Percentiles rank a stretch among this genome's conserved stretches.
These are phyloP conservation scores for Penicillium sp. DNA, from an alignment of 2,329 filamentous ascomycete genomes.

Conservation along the genomic window DNA sequence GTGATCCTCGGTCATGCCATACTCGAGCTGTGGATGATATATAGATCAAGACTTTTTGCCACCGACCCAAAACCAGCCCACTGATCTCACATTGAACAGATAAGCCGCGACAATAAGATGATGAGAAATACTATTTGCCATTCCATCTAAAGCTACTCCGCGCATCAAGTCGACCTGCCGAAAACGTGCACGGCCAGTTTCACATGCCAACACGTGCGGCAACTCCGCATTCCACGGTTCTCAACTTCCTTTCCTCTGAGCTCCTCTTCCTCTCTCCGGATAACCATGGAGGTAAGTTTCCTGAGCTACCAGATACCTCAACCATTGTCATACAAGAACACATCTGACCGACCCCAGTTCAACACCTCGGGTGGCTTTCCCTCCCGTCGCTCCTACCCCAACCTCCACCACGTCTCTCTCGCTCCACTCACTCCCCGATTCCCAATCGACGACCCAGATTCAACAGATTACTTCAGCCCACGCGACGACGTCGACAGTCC, in stretches of 20 bases:
- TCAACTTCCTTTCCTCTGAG: constrained; percentile 3
- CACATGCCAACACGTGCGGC: constrained; percentile 25
- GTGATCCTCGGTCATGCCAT: neutral
- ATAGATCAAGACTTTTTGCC: neutral
- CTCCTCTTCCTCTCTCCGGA: neutral
- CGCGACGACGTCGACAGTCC: constrained; percentile 28
- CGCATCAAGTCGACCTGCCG: neutral
- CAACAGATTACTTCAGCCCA: constrained; percentile 33
- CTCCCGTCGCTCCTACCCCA: constrained; percentile 57
- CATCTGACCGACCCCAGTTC: constrained; percentile 14
- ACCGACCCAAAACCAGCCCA: neutral
- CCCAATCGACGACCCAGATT: constrained; percentile 48
- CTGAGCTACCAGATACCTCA: neutral
- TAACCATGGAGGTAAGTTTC: constrained; percentile 26
- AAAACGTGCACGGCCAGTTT: constrained; percentile 18
- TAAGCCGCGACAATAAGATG: neutral
- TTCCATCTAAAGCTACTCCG: neutral
- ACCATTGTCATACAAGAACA: neutral
- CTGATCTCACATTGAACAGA: neutral
- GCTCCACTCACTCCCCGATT: constrained; percentile 58
- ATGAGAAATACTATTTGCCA: neutral
- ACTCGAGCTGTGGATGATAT: neutral
- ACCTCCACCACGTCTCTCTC: constrained; percentile 60
- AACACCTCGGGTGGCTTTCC: constrained; percentile 32
- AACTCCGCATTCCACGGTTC: constrained; percentile 23